Conservation (phyloP, 805 yeast genomes). For the Candida palmyrensis region DNA sequence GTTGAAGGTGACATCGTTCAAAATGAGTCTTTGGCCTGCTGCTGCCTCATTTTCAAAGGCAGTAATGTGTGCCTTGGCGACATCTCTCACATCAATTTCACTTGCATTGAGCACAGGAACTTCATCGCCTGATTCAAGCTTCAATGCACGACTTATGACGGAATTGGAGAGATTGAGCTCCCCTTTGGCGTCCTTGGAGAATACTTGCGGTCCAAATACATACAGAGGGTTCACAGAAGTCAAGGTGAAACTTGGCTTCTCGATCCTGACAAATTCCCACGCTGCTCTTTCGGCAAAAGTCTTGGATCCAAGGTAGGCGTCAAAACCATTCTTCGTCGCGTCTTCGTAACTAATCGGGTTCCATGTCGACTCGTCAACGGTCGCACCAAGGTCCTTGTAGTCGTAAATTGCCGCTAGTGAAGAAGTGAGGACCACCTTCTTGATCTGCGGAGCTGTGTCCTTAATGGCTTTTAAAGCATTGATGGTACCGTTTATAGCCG, state of each 20-base stretch:
- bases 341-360: conserved; percentile 51
- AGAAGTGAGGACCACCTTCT: conserved; percentile 2
- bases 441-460: conserved; percentile 26
- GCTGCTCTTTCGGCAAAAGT: conserved; percentile 59
- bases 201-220: conserved; percentile 34
- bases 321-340: conserved; percentile 30
- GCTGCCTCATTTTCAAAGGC: conserved; percentile 23
- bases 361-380: conserved; percentile 44
- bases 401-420: background rate
- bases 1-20: conserved; percentile 28
- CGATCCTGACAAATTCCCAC: conserved; percentile 44
- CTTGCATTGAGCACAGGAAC: conserved; percentile 11
- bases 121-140: conserved; percentile 12
- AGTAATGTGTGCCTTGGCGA: conserved; percentile 27
- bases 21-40: conserved; percentile 24
- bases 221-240: conserved; percentile 21
- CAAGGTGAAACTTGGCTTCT: conserved; percentile 36
- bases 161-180: conserved; percentile 38
- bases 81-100: conserved; percentile 40
- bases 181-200: conserved; percentile 5
- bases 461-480: conserved; percentile 46
- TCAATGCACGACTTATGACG: conserved; percentile 17
- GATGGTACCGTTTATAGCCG: conserved; percentile 53
- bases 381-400: conserved; percentile 21
- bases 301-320: conserved; percentile 57